Evolutionary conservation across 768 basidiomycete genomes (phyloP).

Genomic region (Suillus occidentalis): DNA sequence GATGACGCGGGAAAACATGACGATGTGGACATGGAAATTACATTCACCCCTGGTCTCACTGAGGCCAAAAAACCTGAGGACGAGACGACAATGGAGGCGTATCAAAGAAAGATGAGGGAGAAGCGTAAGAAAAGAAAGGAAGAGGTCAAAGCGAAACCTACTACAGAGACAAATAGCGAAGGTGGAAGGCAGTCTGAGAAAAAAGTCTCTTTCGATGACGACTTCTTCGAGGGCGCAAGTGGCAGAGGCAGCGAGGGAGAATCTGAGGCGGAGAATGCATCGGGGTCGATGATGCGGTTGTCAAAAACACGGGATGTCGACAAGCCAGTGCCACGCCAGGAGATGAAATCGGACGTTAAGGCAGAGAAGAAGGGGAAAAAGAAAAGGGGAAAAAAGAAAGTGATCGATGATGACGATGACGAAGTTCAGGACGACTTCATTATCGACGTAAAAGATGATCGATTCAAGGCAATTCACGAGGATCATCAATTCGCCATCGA

Average conservation of each 20-base stretch:
- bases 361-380: slow-evolving; percentile 68
- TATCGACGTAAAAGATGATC: slow-evolving; percentile 82
- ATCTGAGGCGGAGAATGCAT: slow-evolving; percentile 19
- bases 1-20: slow-evolving; percentile 29
- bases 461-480: slow-evolving; percentile 86
- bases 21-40: slow-evolving; percentile 90
- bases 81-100: slow-evolving; percentile 89
- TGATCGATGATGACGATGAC: slow-evolving; percentile 49
- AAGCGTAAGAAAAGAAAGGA: slow-evolving; percentile 82
- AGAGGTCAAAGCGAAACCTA: slow-evolving; percentile 47
- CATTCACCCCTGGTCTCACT: slow-evolving; percentile 85
- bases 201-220: slow-evolving; percentile 46
- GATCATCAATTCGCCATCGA: slow-evolving; percentile 94
- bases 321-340: slow-evolving; percentile 35
- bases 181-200: slow-evolving; percentile 22
- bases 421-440: slow-evolving; percentile 81
- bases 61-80: slow-evolving; percentile 52
- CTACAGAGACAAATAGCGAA: slow-evolving; percentile 20
- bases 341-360: slow-evolving; percentile 85
- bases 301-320: slow-evolving; percentile 20
- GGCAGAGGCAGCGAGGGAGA: slow-evolving; percentile 36
- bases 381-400: slow-evolving; percentile 41
- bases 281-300: slow-evolving; percentile 23
- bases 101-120: slow-evolving; percentile 88
- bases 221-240: slow-evolving; percentile 71